These are phyloP conservation scores for Glycyrrhiza uralensis DNA, from an alignment of 306 rosid genomes.

Conservation along the genomic window DNA sequence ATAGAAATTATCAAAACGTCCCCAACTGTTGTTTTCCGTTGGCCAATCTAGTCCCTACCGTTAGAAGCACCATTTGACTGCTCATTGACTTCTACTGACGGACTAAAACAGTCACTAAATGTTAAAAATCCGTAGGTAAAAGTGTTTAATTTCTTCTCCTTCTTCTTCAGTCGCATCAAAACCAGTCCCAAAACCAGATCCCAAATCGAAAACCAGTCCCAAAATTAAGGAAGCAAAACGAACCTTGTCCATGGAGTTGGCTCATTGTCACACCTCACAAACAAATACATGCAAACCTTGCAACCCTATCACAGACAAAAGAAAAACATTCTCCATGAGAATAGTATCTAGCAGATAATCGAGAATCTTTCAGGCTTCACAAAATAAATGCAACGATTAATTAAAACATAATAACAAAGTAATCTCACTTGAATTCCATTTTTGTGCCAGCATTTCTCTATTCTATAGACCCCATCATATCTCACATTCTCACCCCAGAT, in stretches of 20 bases:
- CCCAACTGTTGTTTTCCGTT: no score
- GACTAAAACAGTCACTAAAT: no score
- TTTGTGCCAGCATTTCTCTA: constrained; percentile 82
- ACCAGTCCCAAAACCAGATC: no score
- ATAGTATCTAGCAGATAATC: not conserved
- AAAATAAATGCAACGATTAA: not conserved
- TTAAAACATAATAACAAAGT: not conserved
- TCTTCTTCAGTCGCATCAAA: no score
- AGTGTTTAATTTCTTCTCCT: no score
- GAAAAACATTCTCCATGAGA: not conserved
- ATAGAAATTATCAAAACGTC: no score
- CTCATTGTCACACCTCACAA: constrained; percentile 79
- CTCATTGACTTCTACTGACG: no score
- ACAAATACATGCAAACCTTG: constrained; percentile 62
- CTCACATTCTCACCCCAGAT: constrained; percentile 59
- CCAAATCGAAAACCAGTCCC: no score
- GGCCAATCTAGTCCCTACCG: no score
- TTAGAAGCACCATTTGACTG: no score
- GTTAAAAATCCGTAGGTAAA: no score
- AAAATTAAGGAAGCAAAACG: not conserved
- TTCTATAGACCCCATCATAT: constrained; percentile 72
- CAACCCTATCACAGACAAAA: constrained; percentile 50
- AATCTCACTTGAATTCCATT: constrained; percentile 59
- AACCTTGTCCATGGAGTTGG: constrained; percentile 84
- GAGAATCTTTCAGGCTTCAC: not conserved